phyloP scores from a whole-genome alignment of 805 yeast genomes.

The Nakazawaea laoshanensis region DNA sequence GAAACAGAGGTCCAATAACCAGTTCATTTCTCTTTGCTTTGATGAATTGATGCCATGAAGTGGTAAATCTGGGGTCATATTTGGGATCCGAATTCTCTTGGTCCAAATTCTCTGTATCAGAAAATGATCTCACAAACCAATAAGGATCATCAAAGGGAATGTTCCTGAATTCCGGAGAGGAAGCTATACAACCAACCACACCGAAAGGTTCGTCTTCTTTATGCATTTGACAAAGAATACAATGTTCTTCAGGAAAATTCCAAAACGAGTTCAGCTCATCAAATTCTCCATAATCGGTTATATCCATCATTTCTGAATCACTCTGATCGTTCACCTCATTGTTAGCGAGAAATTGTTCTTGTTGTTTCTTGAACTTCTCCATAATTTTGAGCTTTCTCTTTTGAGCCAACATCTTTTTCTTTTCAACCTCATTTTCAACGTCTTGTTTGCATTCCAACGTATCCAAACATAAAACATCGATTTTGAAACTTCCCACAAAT shows the following conservation, averaged over 20 bases:
- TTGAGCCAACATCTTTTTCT: conserved; percentile 61
- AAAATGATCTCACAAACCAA: conserved; percentile 60
- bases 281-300: conserved; percentile 22
- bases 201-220: conserved; percentile 66
- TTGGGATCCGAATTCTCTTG: conserved; percentile 10
- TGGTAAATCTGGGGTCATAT: conserved; percentile 6
- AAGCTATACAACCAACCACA: conserved; percentile 52
- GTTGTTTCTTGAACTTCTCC: conserved; percentile 77
- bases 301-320: conserved; percentile 23
- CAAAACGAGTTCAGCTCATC: conserved; percentile 32
- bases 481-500: conserved; percentile 27
- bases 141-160: conserved; percentile 57
- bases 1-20: conserved; percentile 70
- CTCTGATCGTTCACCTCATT: conserved; percentile 9
- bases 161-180: conserved; percentile 50
- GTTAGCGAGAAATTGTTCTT: conserved; percentile 50
- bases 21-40: conserved; percentile 23
- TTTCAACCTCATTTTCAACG: conserved; percentile 34
- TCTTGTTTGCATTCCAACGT: conserved; percentile 8
- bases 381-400: conserved; percentile 62
- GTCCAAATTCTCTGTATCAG: conserved; percentile 36
- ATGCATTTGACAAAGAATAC: conserved; percentile 79
- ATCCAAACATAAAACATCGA: conserved; percentile 3
- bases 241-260: conserved; percentile 67
- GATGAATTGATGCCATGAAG: conserved; percentile 31